Evolutionary conservation across 371 early-diverging fungal genomes (phyloP).

Genomic region (Amoeboaphelidium protococcarum): DNA sequence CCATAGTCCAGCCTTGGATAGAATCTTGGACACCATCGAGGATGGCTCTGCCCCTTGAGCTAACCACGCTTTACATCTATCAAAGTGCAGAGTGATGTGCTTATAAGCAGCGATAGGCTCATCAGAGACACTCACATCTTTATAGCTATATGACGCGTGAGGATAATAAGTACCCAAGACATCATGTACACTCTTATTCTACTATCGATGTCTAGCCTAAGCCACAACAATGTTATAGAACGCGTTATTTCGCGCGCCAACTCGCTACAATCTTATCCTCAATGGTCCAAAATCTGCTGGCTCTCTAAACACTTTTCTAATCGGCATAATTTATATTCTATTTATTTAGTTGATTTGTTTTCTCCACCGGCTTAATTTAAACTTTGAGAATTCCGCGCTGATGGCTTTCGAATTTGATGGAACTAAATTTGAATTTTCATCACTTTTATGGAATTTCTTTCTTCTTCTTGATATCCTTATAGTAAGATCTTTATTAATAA

Average conservation of each 20-base stretch:
- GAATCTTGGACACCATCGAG: neutral
- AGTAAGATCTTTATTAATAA: no score
- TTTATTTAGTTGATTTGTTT: no score
- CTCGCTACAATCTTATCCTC: neutral
- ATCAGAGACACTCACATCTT: no score
- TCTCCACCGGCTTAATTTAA: no score
- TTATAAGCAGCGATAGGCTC: neutral
- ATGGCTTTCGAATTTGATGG: no score
- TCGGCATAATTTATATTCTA: no score
- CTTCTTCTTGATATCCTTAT: no score
- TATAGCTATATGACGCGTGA: neutral
- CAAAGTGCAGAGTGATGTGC: neutral
- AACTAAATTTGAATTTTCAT: no score
- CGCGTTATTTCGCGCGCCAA: neutral
- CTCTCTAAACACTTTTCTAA: neutral
- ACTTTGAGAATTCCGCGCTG: no score
- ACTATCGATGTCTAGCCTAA: neutral
- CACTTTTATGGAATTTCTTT: no score
- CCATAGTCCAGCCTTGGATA: neutral
- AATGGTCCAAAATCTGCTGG: neutral
- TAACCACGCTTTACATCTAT: neutral
- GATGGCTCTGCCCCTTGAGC: neutral
- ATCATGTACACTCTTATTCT: neutral
- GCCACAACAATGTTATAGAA: neutral
- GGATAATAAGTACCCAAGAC: neutral